phyloP scores from a whole-genome alignment of 371 early-diverging fungal species.

The Thermomucor indicae-seudaticae region DNA sequence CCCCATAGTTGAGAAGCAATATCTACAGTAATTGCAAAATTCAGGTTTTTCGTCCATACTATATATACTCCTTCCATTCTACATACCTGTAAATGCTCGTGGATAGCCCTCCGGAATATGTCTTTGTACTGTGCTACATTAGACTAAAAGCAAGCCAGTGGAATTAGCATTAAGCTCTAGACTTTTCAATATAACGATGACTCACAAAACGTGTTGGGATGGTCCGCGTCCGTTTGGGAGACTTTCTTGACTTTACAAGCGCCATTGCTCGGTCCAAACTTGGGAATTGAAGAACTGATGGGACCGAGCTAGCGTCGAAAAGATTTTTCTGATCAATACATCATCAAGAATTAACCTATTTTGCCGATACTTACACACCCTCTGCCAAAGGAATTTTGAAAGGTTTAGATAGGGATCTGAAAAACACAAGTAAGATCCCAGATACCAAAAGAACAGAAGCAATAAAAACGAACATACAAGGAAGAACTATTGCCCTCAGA shows the following conservation, averaged over 20 bases:
- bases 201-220: slow-evolving; percentile 19
- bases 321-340: neutral
- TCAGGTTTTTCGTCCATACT: neutral
- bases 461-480: neutral
- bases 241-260: slow-evolving; percentile 5
- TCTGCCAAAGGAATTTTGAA: slow-evolving; percentile 6
- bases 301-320: slow-evolving; percentile 1
- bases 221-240: slow-evolving; percentile 5
- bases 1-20: slow-evolving; percentile 25
- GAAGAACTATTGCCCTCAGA: neutral
- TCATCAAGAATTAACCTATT: neutral
- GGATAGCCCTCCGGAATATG: slow-evolving; percentile 40
- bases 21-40: too few relatives aligned
- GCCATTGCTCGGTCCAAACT: slow-evolving; percentile 5
- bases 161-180: neutral
- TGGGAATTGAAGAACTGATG: slow-evolving; percentile 14
- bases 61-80: neutral
- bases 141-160: slow-evolving; percentile 10
- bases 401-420: slow-evolving; percentile 1
- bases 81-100: slow-evolving; percentile 52
- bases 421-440: neutral
- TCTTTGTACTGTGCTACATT: slow-evolving; percentile 42
- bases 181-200: slow-evolving; percentile 12
- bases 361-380: slow-evolving; percentile 7
- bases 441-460: neutral